Base-by-base conservation (phyloP, 257 asterid genomes). In the Solanum chilense region DNA sequence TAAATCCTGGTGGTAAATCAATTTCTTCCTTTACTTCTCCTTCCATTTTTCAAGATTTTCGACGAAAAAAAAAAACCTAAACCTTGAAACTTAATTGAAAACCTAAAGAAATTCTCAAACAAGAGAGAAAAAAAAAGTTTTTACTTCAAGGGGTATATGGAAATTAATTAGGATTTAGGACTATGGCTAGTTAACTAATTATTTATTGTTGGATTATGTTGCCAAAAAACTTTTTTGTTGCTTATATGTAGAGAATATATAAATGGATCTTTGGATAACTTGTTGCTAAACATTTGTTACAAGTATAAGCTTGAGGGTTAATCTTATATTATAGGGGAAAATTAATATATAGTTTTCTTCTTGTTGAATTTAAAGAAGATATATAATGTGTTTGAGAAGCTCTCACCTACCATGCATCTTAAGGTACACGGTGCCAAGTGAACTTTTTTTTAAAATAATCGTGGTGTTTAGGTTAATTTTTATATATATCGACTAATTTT, bases 381-480 rank as follows among this genome's bases (percentile, higher is more conserved):
- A 77, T n/a, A 44, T 62, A 62, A 87, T 81, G 88, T 91, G 91
- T 75, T 85, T 85, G 84, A 71, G 86, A 89, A 86, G 88, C 87
- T 91, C 95, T 93, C 83, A 96, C 98, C 98, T 92, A 94, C 93
- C 90, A 90, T 91, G 88, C 94, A 85, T 93, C 98, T 93, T 96
- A 85, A 88, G 80, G 68, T 82, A 90, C 95, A 96, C 88, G 98
- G 88, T 92, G 56, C 29, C 87, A 31, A 31, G 33, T 91, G 5
- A 23, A 9, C 56, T 15, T 49, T 49, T 49, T 12, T 49, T 49
- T 5, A 49, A 49, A 49, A 31, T 15, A 8, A 49, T 49, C 3
- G 21, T 49, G 21, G 8, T 49, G 21, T 49, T 0, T 8, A 49
- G 21, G 21, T 49, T 9, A 49, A 49, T 15, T 49, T 49, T 49